These are phyloP conservation scores for Claviceps lovelessii DNA, from an alignment of 2,329 filamentous ascomycete species.

Conservation along the genomic window DNA sequence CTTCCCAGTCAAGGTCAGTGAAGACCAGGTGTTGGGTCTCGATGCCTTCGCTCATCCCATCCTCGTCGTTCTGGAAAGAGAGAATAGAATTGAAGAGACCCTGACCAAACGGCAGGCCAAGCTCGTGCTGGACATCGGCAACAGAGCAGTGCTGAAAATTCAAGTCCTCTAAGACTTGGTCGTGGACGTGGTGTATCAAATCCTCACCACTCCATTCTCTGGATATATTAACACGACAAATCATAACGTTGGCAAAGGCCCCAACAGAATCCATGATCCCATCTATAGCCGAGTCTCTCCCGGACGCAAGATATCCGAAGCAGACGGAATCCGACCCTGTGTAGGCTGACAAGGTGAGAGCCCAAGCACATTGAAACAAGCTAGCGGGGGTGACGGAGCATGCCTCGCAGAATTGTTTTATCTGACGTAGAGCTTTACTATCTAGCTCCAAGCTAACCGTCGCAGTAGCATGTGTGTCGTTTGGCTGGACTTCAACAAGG, in stretches of 20 bases:
- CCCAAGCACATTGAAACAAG: slow-evolving; percentile 6
- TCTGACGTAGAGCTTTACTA: not conserved
- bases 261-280: slow-evolving; percentile 4
- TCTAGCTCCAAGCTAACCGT: not conserved
- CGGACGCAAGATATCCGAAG: slow-evolving; percentile 7
- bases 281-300: slow-evolving; percentile 4
- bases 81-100: slow-evolving; percentile 19
- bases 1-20: slow-evolving; percentile 7
- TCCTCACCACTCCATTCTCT: not conserved
- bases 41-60: not conserved
- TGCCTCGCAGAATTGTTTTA: slow-evolving; percentile 1
- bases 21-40: not conserved
- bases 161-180: slow-evolving; percentile 30
- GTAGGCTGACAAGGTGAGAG: slow-evolving; percentile 6
- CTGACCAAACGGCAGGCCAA: slow-evolving; percentile 9
- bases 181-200: slow-evolving; percentile 18
- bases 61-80: slow-evolving; percentile 14
- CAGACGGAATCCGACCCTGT: slow-evolving; percentile 4
- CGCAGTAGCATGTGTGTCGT: not conserved
- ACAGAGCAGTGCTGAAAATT: slow-evolving; percentile 35
- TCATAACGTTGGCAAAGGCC: slow-evolving; percentile 6
- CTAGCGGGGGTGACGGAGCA: slow-evolving; percentile 4
- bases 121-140: slow-evolving; percentile 27
- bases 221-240: slow-evolving; percentile 13
- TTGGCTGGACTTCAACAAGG: not conserved